Evolutionary conservation across 345 rosid species (phyloP).

Genomic region (Dipteronia dyeriana): DNA sequence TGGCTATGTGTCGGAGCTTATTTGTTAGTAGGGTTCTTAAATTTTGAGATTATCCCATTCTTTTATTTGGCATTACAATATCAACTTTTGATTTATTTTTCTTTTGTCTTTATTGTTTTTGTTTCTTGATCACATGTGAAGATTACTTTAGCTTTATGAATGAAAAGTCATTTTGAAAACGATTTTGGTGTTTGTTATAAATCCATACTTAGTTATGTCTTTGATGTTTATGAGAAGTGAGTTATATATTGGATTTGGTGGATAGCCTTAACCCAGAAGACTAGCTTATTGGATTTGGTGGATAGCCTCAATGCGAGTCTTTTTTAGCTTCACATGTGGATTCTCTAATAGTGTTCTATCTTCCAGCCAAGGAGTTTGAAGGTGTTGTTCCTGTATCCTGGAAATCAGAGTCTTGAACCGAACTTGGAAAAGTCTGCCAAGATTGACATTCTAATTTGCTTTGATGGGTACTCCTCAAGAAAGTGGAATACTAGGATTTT

Average conservation of each 20-base stretch:
- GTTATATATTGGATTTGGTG: not conserved
- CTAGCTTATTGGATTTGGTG: not conserved
- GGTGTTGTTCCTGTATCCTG: not conserved
- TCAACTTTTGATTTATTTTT: not conserved
- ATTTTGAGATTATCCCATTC: not conserved
- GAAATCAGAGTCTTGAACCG: not conserved
- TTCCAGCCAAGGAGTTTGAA: slow-evolving; percentile 9
- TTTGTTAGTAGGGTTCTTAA: slow-evolving; percentile 9
- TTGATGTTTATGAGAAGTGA: not conserved
- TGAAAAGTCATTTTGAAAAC: not conserved
- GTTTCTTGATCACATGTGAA: not conserved
- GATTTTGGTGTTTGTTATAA: not conserved
- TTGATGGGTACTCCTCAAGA: not conserved
- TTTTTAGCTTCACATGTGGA: not conserved
- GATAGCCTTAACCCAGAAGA: not conserved
- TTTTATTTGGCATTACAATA: not conserved
- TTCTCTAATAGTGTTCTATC: not conserved
- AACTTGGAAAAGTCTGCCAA: slow-evolving; percentile 3
- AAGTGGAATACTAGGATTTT: slow-evolving; percentile 2
- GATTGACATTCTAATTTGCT: not conserved
- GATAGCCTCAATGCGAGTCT: not conserved
- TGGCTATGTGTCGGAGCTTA: not conserved
- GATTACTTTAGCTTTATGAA: not conserved
- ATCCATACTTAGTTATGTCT: not conserved
- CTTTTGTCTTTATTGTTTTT: not conserved